These are phyloP conservation scores for Tylopilus balloui DNA, from an alignment of 768 basidiomycete species.

Conservation along the genomic window DNA sequence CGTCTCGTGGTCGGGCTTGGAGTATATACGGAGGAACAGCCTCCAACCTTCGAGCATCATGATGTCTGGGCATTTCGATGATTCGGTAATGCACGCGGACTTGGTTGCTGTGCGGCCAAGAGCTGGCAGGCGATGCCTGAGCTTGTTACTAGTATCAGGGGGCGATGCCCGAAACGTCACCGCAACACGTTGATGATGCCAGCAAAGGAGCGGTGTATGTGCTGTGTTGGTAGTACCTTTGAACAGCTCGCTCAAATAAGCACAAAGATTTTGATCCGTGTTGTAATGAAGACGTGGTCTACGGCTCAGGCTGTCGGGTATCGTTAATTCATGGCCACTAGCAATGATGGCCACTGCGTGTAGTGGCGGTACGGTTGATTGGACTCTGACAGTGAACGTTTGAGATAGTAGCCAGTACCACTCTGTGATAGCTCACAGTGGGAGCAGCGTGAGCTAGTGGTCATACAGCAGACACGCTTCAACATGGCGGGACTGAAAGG, in stretches of 20 bases:
- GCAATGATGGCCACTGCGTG: no score
- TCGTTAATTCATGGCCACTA: neutral
- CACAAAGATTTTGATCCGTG: slow-evolving; percentile 8
- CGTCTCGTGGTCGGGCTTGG: neutral
- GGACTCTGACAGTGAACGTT: no score
- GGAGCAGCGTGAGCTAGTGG: no score
- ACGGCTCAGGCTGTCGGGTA: neutral
- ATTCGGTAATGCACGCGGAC: slow-evolving; percentile 1
- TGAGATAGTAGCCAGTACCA: no score
- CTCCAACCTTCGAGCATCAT: neutral
- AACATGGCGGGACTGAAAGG: no score
- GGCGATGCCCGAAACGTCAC: slow-evolving; percentile 11
- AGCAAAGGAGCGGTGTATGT: slow-evolving; percentile 4
- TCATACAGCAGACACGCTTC: no score
- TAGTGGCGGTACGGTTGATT: no score
- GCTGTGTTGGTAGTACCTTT: no score
- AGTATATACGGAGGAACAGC: slow-evolving; percentile 24
- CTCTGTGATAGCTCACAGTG: no score
- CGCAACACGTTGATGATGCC: slow-evolving; percentile 3
- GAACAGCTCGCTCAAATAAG: neutral
- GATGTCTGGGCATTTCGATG: slow-evolving; percentile 10
- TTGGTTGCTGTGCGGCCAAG: slow-evolving; percentile 10
- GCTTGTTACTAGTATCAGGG: neutral
- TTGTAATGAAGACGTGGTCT: neutral
- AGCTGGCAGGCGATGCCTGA: slow-evolving; percentile 15